Percentiles rank a stretch among this genome's conserved stretches.
phyloP scores from a whole-genome alignment of 441 rosid genomes.

The Corymbia citriodora region DNA sequence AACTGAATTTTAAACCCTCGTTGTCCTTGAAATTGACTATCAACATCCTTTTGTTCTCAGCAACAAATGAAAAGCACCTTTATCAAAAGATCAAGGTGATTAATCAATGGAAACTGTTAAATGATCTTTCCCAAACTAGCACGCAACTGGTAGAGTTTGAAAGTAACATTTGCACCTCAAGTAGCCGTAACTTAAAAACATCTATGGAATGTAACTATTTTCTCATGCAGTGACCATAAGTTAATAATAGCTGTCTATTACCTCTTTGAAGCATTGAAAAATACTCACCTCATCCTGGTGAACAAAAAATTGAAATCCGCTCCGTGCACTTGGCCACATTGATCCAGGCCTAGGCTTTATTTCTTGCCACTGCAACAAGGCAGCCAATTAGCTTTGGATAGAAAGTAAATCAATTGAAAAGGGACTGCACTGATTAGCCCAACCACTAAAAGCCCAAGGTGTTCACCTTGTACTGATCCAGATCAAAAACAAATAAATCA shows the following conservation, averaged over 20 bases:
- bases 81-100: not conserved
- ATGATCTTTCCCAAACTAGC: not conserved
- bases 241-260: not conserved
- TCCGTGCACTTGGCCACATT: constrained; percentile 94
- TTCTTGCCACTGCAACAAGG: constrained; percentile 86
- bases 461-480: constrained; percentile 87
- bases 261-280: not conserved
- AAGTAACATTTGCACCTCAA: not conserved
- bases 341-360: constrained; percentile 89
- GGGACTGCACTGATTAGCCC: not conserved
- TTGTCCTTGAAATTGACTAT: not conserved
- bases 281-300: constrained; percentile 77
- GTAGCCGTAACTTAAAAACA: not conserved
- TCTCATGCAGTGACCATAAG: constrained; percentile 3
- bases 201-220: not conserved
- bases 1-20: not conserved
- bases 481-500: constrained; percentile 79
- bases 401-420: not conserved
- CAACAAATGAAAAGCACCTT: not conserved
- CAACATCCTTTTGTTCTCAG: not conserved
- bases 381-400: constrained; percentile 10
- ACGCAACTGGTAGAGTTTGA: not conserved
- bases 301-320: constrained; percentile 89
- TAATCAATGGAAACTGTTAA: not conserved
- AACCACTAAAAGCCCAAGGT: constrained; percentile 4